Conservation (phyloP, 2,329 filamentous ascomycete species). For the Pyricularia pennisetigena region DNA sequence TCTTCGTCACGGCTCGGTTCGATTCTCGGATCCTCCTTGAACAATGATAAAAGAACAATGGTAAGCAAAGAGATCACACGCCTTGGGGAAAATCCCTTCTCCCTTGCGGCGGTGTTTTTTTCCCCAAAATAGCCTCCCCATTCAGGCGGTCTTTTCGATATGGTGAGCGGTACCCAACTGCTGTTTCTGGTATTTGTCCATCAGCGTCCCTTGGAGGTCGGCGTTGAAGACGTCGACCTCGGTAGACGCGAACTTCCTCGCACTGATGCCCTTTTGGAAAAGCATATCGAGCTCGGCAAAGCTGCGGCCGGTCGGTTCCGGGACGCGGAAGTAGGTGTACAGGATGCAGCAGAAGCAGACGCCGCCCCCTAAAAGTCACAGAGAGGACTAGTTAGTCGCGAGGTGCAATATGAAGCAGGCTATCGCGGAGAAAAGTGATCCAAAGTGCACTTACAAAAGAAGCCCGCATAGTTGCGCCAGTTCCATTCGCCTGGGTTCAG, state of each 20-base stretch:
- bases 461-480: slow-evolving; percentile 79
- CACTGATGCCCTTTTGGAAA: slow-evolving; percentile 64
- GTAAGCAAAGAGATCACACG: background rate
- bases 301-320: slow-evolving; percentile 69
- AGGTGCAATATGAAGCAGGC: too few species aligned
- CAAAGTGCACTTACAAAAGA: slow-evolving; percentile 51
- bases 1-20: background rate
- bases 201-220: slow-evolving; percentile 33
- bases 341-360: slow-evolving; percentile 73
- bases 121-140: background rate
- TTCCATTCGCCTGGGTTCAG: slow-evolving; percentile 79
- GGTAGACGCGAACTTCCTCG: slow-evolving; percentile 60
- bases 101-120: background rate
- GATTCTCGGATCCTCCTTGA: background rate
- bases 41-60: background rate
- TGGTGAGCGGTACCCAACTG: slow-evolving; percentile 12
- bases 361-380: slow-evolving; percentile 37
- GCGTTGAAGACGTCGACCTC: slow-evolving; percentile 47
- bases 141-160: background rate
- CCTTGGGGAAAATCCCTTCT: background rate
- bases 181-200: slow-evolving; percentile 35
- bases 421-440: too few species aligned
- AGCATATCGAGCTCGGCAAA: slow-evolving; percentile 82
- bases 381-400: background rate
- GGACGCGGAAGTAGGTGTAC: slow-evolving; percentile 73